Evolutionary conservation across 148 eudicot species (phyloP).

Genomic region (Rhododendron simsii): DNA sequence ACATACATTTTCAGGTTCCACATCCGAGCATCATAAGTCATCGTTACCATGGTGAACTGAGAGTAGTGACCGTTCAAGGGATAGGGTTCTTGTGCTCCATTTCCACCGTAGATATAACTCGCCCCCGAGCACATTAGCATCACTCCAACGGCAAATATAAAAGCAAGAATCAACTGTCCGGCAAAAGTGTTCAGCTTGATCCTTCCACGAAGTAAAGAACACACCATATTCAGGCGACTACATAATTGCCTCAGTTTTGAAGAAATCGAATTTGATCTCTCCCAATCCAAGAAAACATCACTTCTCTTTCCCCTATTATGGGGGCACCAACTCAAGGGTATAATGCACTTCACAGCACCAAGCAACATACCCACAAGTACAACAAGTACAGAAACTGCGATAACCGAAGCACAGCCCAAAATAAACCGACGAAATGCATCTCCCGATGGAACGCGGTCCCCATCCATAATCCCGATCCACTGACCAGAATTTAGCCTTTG

Average conservation of each 20-base stretch:
- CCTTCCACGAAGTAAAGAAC: slow-evolving; percentile 50
- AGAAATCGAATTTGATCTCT: slow-evolving; percentile 47
- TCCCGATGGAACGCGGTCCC: slow-evolving; percentile 89
- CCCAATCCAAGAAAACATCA: slow-evolving; percentile 57
- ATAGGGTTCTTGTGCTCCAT: slow-evolving; percentile 77
- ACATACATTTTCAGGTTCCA: slow-evolving; percentile 87
- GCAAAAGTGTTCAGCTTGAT: slow-evolving; percentile 52
- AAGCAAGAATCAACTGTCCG: slow-evolving; percentile 46
- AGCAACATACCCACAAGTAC: slow-evolving; percentile 62
- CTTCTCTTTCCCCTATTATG: slow-evolving; percentile 73
- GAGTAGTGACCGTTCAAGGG: slow-evolving; percentile 62
- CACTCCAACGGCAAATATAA: slow-evolving; percentile 40
- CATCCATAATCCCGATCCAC: slow-evolving; percentile 88
- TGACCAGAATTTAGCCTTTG: slow-evolving; percentile 66
- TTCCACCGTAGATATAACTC: slow-evolving; percentile 65
- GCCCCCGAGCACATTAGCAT: slow-evolving; percentile 59
- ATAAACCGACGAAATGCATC: slow-evolving; percentile 48
- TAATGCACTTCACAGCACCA: slow-evolving; percentile 65
- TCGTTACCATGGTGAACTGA: slow-evolving; percentile 77
- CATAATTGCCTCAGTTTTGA: slow-evolving; percentile 53
- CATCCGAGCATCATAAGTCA: slow-evolving; percentile 94
- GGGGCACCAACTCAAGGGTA: slow-evolving; percentile 90
- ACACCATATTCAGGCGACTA: slow-evolving; percentile 59
- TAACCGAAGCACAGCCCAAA: slow-evolving; percentile 54
- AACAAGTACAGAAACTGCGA: slow-evolving; percentile 44